Evolutionary conservation across 129 eudicot genomes (phyloP), one percentile per base, ranked within the genome.

Genomic region (Artemisia annua): DNA sequence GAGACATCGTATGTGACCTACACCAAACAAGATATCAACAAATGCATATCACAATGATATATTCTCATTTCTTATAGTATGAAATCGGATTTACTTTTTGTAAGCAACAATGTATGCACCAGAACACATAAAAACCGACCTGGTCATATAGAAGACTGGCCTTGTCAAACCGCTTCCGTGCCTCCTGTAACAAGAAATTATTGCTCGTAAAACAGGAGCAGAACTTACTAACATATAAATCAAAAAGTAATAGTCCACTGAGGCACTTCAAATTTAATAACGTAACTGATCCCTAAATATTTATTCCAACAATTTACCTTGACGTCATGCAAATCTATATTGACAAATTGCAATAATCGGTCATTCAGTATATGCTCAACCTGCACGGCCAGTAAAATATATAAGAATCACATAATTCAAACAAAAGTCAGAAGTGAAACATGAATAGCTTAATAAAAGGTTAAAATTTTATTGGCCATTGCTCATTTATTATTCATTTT

Each of bases 131-230:
- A 46, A 79, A 67, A 71, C 62, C 43, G 22, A 90, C 98, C 98
- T 94, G 98, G 59, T 94, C 98, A 81, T 94, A 94, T 52, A 78
- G 66, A 83, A 94, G 88, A 70, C 97, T 85, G 65, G 98, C 96
- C 89, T 94, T 94, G 85, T 94, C 98, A 86, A 94, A 94, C 67
- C 96, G 93, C 75, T 87, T 94, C 17, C 98, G 86, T 74, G 98
- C 98, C 82, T 94, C 98, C 98, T 94, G 86, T 75, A 86, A 61
- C 19, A 75, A 48, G 35, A 64, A 66, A 77, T 77, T 43, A 71
- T 59, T 24, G 19, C 19, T 72, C 67, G 48, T 28, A 48, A 32
- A 28, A 54, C 68, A 49, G 61, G 48, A 19, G 46, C 6, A 24
- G n/a, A 51, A 49, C 44, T 52, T 66, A 35, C 35, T n/a, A 64